A percentile compares a stretch with the other conserved stretches of the same genome.
Conservation (phyloP, 2,329 filamentous ascomycete genomes). For the Knufia petricola region DNA sequence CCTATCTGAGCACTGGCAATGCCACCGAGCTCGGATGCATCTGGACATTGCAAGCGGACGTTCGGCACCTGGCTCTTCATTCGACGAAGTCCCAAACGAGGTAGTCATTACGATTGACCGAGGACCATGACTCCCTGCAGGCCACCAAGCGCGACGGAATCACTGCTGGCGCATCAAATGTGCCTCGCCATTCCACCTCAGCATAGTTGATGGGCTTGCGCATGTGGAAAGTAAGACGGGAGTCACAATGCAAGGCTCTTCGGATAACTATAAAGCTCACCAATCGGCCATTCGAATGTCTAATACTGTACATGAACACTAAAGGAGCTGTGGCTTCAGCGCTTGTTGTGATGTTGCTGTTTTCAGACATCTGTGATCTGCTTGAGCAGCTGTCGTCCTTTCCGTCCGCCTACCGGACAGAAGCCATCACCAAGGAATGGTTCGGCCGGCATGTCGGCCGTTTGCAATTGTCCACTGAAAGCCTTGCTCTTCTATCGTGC, state of each 20-base stretch:
- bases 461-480: constrained; percentile 45
- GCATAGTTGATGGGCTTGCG: not conserved
- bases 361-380: not conserved
- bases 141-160: constrained; percentile 2
- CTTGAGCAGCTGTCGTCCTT: constrained; percentile 1
- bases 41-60: not conserved
- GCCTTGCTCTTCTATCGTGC: constrained; percentile 60
- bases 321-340: constrained; percentile 1
- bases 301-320: constrained; percentile 2
- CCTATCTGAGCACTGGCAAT: constrained; percentile 1
- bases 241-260: not conserved
- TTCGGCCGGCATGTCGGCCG: constrained; percentile 52
- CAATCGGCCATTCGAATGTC: constrained; percentile 1
- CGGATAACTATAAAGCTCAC: constrained; percentile 1
- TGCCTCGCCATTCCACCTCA: constrained; percentile 1
- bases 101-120: constrained; percentile 1
- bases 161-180: not conserved
- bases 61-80: not conserved
- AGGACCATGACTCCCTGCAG: constrained; percentile 1
- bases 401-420: not conserved
- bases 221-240: not conserved
- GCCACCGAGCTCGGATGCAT: constrained; percentile 1
- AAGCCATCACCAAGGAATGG: constrained; percentile 50
- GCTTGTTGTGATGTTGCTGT: not conserved
- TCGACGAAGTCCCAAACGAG: not conserved